phyloP scores from a whole-genome alignment of 2,329 filamentous ascomycete species.

The Cercospora sp. region DNA sequence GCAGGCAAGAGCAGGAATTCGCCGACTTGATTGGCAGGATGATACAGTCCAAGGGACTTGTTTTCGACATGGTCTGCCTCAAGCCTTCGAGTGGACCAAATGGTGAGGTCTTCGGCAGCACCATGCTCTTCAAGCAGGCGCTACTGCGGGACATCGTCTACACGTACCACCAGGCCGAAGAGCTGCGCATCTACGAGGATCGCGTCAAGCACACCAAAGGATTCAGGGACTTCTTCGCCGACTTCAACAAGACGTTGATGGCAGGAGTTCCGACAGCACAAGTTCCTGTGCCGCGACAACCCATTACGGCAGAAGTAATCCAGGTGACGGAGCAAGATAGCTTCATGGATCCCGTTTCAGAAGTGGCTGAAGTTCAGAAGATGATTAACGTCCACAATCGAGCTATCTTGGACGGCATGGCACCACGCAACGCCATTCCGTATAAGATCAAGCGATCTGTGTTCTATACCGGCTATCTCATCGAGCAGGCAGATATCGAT shows the following conservation, averaged over 20 bases:
- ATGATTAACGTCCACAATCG: conserved; percentile 87
- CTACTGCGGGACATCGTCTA: conserved; percentile 79
- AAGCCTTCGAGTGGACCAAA: conserved; percentile 82
- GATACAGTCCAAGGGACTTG: conserved; percentile 70
- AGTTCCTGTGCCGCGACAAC: conserved; percentile 54
- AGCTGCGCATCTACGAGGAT: conserved; percentile 71
- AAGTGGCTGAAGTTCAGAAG: conserved; percentile 81
- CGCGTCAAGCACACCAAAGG: conserved; percentile 67
- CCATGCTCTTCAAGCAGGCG: conserved; percentile 88
- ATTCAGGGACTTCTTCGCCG: conserved; percentile 80
- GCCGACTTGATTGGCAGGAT: conserved; percentile 79
- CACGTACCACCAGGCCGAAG: conserved; percentile 80
- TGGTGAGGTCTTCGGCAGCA: conserved; percentile 74
- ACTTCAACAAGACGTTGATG: conserved; percentile 67
- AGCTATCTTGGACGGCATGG: conserved; percentile 51
- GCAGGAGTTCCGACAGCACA: conserved; percentile 25
- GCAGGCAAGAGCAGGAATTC: conserved; percentile 76
- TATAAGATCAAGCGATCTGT: conserved; percentile 81
- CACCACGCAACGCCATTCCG: conserved; percentile 48
- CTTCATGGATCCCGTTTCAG: conserved; percentile 72
- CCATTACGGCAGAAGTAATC: conserved; percentile 76
- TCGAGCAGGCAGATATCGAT: conserved; percentile 69
- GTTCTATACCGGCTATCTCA: conserved; percentile 89
- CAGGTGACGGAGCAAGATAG: conserved; percentile 77
- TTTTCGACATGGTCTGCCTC: conserved; percentile 84